Conservation (phyloP, 352 stramenopile genomes). For the Pythium aristosporum region DNA sequence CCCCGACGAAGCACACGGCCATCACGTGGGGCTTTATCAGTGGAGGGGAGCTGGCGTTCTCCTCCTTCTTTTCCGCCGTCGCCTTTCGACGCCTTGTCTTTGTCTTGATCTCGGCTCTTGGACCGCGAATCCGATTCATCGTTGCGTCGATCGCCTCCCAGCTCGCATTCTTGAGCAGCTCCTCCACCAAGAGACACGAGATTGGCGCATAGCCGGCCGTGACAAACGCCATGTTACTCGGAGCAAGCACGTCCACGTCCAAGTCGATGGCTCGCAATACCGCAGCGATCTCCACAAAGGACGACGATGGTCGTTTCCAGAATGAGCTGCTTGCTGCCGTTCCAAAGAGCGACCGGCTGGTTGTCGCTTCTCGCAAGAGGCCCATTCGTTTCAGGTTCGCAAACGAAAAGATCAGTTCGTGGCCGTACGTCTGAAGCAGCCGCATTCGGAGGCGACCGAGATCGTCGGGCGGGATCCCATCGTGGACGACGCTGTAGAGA, state of each 20-base stretch:
- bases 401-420: constrained; percentile 73
- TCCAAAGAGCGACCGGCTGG: neutral
- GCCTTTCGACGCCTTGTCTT: constrained; percentile 15
- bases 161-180: constrained; percentile 47
- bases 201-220: constrained; percentile 73
- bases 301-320: neutral
- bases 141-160: constrained; percentile 51
- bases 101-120: constrained; percentile 51
- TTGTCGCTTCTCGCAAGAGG: constrained; percentile 37
- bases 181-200: constrained; percentile 64
- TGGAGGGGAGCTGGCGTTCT: neutral
- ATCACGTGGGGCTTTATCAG: constrained; percentile 45
- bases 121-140: constrained; percentile 50
- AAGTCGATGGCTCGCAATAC: constrained; percentile 51
- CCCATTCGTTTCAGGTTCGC: constrained; percentile 54
- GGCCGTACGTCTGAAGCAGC: constrained; percentile 69
- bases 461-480: constrained; percentile 35
- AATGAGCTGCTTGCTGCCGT: neutral
- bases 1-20: constrained; percentile 67
- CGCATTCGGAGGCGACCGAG: constrained; percentile 53
- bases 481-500: constrained; percentile 53
- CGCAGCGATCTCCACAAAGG: constrained; percentile 9
- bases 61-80: neutral
- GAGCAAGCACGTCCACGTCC: constrained; percentile 54
- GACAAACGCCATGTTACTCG: constrained; percentile 60